Percentiles rank a stretch among this genome's conserved stretches.
These are phyloP conservation scores for Macrolepiota albuminosa DNA, from an alignment of 768 basidiomycete genomes.

Conservation along the genomic window DNA sequence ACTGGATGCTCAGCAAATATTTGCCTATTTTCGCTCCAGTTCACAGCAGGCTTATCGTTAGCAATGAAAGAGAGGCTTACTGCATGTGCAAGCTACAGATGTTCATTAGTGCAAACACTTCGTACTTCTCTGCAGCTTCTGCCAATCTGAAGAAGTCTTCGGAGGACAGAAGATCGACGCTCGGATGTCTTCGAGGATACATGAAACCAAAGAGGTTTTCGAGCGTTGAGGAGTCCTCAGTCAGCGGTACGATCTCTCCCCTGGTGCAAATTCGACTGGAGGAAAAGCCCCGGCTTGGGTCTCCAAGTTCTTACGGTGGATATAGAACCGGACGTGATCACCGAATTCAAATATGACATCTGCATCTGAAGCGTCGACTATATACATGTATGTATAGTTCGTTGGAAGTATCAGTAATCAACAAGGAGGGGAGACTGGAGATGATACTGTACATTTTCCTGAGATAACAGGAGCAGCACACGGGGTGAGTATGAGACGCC, in stretches of 20 bases:
- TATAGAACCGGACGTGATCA: background rate
- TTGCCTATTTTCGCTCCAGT: background rate
- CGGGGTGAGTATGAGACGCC: background rate
- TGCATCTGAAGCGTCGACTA: background rate
- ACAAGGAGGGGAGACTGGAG: background rate
- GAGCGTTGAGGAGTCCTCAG: background rate
- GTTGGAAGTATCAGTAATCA: background rate
- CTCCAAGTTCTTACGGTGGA: background rate
- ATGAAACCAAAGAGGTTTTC: background rate
- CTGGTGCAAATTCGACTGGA: background rate
- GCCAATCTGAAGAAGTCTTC: background rate
- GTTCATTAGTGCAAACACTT: background rate
- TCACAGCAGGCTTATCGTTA: background rate
- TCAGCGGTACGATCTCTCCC: background rate
- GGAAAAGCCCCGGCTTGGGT: background rate
- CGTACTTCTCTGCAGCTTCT: background rate
- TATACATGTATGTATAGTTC: background rate
- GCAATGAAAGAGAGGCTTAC: background rate
- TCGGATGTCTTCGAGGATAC: constrained; percentile 6
- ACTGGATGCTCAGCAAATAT: background rate
- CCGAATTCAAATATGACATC: background rate
- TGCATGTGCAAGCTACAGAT: background rate
- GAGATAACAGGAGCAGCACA: background rate
- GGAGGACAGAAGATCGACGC: background rate
- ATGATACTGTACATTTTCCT: background rate